phyloP scores from a whole-genome alignment of 1,139 yeast species.

The Hansenula lynferdii region DNA sequence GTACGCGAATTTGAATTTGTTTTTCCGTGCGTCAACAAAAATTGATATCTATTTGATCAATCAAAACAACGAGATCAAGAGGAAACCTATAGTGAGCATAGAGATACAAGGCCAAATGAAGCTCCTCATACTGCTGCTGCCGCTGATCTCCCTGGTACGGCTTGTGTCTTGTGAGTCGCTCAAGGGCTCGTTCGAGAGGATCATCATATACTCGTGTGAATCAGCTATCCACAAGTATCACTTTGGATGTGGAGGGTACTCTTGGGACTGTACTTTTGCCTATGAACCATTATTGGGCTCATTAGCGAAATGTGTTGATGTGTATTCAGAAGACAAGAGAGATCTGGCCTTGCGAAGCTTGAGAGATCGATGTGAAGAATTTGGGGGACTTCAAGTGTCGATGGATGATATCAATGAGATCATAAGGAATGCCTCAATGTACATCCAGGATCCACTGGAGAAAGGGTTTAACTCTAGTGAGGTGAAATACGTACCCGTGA shows the following conservation, averaged over 20 bases:
- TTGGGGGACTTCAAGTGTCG: conserved; percentile 6
- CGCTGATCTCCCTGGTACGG: not conserved
- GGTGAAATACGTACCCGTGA: conserved; percentile 11
- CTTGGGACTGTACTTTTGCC: conserved; percentile 15
- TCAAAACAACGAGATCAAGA: not conserved
- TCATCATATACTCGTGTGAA: conserved; percentile 20
- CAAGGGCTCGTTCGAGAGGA: conserved; percentile 18
- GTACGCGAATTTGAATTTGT: too few species aligned
- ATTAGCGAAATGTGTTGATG: conserved; percentile 15
- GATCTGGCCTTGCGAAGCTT: conserved; percentile 6
- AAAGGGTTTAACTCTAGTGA: conserved; percentile 7
- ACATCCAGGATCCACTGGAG: conserved; percentile 7
- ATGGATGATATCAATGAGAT: conserved; percentile 5
- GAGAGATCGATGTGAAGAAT: conserved; percentile 9
- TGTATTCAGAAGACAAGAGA: conserved; percentile 6
- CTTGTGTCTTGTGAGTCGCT: conserved; percentile 7
- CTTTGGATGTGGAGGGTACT: conserved; percentile 14
- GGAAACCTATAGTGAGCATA: not conserved
- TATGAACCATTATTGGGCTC: conserved; percentile 18
- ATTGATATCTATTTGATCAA: not conserved
- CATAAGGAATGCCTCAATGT: conserved; percentile 10
- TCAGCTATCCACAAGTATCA: conserved; percentile 11
- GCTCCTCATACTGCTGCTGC: not conserved
- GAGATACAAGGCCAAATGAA: not conserved
- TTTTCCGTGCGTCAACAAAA: not conserved